These are phyloP conservation scores for Cercospora zeae-maydis DNA, from an alignment of 2,329 filamentous ascomycete species.

Conservation along the genomic window DNA sequence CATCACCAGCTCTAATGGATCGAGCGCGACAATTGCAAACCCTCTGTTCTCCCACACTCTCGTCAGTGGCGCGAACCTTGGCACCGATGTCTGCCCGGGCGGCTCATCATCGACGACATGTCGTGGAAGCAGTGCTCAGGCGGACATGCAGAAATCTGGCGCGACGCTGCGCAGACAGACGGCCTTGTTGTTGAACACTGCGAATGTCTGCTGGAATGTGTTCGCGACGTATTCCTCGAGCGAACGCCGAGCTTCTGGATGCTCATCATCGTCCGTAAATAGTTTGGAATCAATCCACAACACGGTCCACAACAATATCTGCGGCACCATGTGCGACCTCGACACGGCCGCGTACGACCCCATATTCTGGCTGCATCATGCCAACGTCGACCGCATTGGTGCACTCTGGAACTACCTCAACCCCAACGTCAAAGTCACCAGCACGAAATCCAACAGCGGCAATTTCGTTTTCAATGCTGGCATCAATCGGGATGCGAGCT, in stretches of 20 bases:
- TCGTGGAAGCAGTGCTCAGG: conserved; percentile 28
- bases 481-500: conserved; percentile 21
- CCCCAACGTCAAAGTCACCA: conserved; percentile 27
- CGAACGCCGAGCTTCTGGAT: conserved; percentile 15
- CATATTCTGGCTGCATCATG: conserved; percentile 37
- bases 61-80: conserved; percentile 19
- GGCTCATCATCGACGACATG: conserved; percentile 29
- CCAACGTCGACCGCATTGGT: conserved; percentile 36
- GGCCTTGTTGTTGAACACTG: conserved; percentile 24
- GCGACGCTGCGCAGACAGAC: conserved; percentile 23
- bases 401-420: conserved; percentile 35
- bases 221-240: conserved; percentile 28
- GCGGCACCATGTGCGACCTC: conserved; percentile 34
- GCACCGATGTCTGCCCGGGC: conserved; percentile 32
- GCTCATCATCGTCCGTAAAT: conserved; percentile 21
- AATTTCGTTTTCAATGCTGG: conserved; percentile 17
- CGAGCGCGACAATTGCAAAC: conserved; percentile 27
- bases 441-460: background rate
- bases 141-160: conserved; percentile 27
- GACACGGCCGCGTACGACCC: conserved; percentile 33
- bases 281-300: conserved; percentile 31
- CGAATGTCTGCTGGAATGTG: conserved; percentile 29
- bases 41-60: conserved; percentile 30
- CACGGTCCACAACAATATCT: conserved; percentile 26
- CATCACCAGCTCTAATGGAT: conserved; percentile 28